A percentile compares a stretch with the other conserved stretches of the same genome.
Conservation (phyloP, 2,329 filamentous ascomycete species). For the Polychaeton citri region DNA sequence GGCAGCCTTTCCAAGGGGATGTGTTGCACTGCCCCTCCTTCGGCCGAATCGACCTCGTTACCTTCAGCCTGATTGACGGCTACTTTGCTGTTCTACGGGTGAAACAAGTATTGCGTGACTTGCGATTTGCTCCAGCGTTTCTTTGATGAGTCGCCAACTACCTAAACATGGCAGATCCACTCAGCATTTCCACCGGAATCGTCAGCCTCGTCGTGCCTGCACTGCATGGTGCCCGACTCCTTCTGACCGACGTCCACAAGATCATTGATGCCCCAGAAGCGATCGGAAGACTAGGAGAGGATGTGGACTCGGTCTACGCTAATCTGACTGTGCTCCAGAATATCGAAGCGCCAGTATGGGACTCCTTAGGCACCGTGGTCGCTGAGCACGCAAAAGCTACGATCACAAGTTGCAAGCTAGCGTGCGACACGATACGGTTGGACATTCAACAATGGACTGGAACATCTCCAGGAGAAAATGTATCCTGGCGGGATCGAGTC, state of each 20-base stretch:
- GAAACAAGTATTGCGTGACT: no score
- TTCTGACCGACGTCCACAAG: neutral
- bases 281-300: neutral
- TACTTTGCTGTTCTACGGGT: no score
- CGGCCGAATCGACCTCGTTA: no score
- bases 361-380: constrained; percentile 1
- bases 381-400: neutral
- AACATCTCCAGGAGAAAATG: neutral
- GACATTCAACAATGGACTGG: constrained; percentile 1
- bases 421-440: neutral
- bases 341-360: constrained; percentile 1
- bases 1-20: no score
- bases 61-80: no score
- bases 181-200: neutral
- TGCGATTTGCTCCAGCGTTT: no score
- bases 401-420: neutral
- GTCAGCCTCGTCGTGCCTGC: constrained; percentile 1
- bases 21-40: no score
- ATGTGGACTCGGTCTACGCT: neutral
- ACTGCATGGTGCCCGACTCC: constrained; percentile 1
- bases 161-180: neutral
- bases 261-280: constrained; percentile 1
- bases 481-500: neutral
- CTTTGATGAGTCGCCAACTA: no score
- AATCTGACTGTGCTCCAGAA: neutral